These are phyloP conservation scores for Talaromyces amestolkiae DNA, from an alignment of 2,329 filamentous ascomycete species.

Conservation along the genomic window DNA sequence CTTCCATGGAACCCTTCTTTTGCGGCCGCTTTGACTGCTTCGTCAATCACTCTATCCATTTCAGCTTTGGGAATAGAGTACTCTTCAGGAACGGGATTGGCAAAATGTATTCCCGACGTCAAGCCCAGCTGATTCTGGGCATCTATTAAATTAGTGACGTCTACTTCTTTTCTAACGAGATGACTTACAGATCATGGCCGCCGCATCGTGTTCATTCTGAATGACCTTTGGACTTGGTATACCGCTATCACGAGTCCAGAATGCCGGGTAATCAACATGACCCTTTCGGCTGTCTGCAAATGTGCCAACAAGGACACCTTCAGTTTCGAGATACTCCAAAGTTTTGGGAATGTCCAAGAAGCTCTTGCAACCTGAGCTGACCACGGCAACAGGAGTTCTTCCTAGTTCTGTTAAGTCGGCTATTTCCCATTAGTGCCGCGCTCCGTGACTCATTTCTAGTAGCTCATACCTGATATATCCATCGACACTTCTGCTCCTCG, in stretches of 20 bases:
- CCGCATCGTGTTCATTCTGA: slow-evolving; percentile 74
- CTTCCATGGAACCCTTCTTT: slow-evolving; percentile 67
- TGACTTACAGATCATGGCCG: slow-evolving; percentile 71
- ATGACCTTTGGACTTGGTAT: slow-evolving; percentile 74
- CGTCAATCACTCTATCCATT: slow-evolving; percentile 67
- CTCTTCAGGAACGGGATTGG: slow-evolving; percentile 77
- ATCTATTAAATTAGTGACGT: slow-evolving; percentile 40
- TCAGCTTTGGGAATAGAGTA: slow-evolving; percentile 66
- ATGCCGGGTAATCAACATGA: slow-evolving; percentile 81
- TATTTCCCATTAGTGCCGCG: slow-evolving; percentile 20
- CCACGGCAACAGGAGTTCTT: slow-evolving; percentile 79
- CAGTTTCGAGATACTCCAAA: slow-evolving; percentile 72
- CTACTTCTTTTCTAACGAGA: not conserved
- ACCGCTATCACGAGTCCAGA: slow-evolving; percentile 87
- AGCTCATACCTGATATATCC: slow-evolving; percentile 68
- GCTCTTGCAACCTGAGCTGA: slow-evolving; percentile 90
- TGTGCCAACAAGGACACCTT: slow-evolving; percentile 76
- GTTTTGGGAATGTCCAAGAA: slow-evolving; percentile 91
- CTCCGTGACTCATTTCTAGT: not conserved
- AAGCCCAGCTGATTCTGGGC: slow-evolving; percentile 72
- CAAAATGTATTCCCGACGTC: slow-evolving; percentile 78
- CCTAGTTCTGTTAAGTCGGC: slow-evolving; percentile 94
- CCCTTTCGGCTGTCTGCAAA: slow-evolving; percentile 78
- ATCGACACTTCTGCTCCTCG: slow-evolving; percentile 80
- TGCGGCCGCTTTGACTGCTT: slow-evolving; percentile 64